Evolutionary conservation across 371 early-diverging fungal genomes (phyloP).

Genomic region (Phascolomyces articulosus): DNA sequence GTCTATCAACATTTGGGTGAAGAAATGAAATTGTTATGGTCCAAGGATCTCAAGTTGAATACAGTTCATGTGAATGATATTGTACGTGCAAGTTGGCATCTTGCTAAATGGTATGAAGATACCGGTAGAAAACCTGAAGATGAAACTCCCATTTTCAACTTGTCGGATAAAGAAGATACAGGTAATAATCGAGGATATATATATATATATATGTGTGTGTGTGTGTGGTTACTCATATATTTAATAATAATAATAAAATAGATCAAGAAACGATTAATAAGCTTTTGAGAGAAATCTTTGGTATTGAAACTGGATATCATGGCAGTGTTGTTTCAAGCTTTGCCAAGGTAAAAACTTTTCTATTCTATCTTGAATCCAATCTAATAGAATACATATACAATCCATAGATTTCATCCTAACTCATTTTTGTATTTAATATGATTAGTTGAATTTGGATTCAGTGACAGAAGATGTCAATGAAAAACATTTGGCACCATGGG

Average conservation of each 20-base stretch:
- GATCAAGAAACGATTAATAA: constrained; percentile 83
- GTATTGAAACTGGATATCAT: constrained; percentile 84
- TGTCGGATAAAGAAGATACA: constrained; percentile 83
- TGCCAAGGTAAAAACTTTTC: constrained; percentile 64
- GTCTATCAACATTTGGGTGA: constrained; percentile 83
- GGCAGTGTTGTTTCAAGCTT: constrained; percentile 79
- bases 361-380: too few relatives aligned
- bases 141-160: constrained; percentile 61
- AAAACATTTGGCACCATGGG: constrained; percentile 85
- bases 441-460: constrained; percentile 77
- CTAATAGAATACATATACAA: neutral
- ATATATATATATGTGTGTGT: too few relatives aligned
- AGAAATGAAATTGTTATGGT: constrained; percentile 93
- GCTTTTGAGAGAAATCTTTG: constrained; percentile 73
- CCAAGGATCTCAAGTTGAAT: constrained; percentile 85
- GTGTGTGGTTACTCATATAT: neutral
- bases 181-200: constrained; percentile 26
- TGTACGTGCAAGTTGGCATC: constrained; percentile 75
- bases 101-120: constrained; percentile 62
- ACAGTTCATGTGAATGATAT: constrained; percentile 94
- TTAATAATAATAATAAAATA: constrained; percentile 25
- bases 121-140: constrained; percentile 14
- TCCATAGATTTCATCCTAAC: neutral
- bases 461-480: constrained; percentile 92
- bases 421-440: too few relatives aligned